Conservation (phyloP, 352 stramenopile species). For the Phytophthora meadii region DNA sequence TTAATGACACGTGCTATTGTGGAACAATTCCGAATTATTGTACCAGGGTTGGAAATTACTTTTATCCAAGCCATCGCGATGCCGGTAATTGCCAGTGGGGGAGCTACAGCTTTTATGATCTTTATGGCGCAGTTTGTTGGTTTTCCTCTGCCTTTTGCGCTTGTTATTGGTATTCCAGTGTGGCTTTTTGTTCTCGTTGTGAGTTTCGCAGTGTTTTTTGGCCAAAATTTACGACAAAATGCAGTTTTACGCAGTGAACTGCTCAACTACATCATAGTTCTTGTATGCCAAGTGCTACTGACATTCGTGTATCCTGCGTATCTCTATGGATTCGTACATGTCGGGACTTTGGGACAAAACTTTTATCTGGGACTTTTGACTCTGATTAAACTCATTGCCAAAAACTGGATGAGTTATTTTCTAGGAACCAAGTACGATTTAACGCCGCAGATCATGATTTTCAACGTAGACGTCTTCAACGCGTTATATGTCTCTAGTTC, state of each 20-base stretch:
- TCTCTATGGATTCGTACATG: constrained; percentile 38
- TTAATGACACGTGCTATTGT: constrained; percentile 18
- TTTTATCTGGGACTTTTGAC: constrained; percentile 40
- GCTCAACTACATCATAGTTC: constrained; percentile 6
- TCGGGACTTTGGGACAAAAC: constrained; percentile 21
- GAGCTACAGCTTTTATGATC: constrained; percentile 31
- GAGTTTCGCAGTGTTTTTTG: constrained; percentile 21
- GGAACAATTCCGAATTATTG: constrained; percentile 12
- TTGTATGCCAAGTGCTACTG: constrained; percentile 12
- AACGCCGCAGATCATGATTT: constrained; percentile 47
- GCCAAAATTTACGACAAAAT: constrained; percentile 1
- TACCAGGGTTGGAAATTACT: constrained; percentile 17
- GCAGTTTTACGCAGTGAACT: constrained; percentile 6
- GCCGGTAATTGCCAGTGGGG: constrained; percentile 24
- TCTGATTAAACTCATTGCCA: constrained; percentile 48
- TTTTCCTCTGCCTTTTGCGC: constrained; percentile 50
- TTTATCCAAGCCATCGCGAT: constrained; percentile 3
- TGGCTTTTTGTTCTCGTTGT: constrained; percentile 30
- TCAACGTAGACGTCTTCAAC: constrained; percentile 60
- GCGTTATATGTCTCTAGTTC: constrained; percentile 43
- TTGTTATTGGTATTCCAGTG: constrained; percentile 28
- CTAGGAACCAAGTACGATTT: constrained; percentile 26
- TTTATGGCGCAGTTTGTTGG: constrained; percentile 35
- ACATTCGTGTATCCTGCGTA: constrained; percentile 51
- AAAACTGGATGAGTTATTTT: constrained; percentile 39